Evolutionary conservation across 495 filamentous ascomycete genomes (phyloP).

Genomic region (Aspergillus wentii): DNA sequence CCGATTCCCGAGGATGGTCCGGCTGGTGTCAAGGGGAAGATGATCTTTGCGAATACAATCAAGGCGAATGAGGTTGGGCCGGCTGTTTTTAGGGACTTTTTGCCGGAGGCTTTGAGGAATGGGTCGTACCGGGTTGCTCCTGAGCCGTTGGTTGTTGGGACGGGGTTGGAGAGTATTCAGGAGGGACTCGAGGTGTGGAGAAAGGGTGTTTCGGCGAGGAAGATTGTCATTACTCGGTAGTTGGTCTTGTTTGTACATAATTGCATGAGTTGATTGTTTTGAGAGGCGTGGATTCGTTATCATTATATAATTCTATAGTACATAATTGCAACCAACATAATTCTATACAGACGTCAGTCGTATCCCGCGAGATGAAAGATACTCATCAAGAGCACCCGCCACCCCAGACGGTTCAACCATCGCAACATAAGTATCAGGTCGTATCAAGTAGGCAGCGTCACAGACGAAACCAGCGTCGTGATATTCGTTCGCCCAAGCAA

Average conservation of each 20-base stretch:
- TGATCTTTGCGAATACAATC: slow-evolving; percentile 9
- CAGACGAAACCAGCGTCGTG: slow-evolving; percentile 15
- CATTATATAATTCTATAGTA: too few relatives aligned
- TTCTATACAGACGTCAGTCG: too few relatives aligned
- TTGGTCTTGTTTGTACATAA: too few relatives aligned
- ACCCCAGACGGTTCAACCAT: slow-evolving; percentile 16
- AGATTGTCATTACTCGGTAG: slow-evolving; percentile 41
- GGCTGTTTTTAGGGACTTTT: slow-evolving; percentile 33
- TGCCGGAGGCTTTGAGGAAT: slow-evolving; percentile 29
- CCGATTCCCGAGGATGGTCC: too few relatives aligned
- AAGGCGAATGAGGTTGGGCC: slow-evolving; percentile 27
- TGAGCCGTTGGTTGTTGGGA: slow-evolving; percentile 27
- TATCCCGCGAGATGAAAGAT: too few relatives aligned
- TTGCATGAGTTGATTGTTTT: too few relatives aligned
- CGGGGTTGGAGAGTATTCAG: slow-evolving; percentile 39
- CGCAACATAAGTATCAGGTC: slow-evolving; percentile 34
- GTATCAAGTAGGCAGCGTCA: slow-evolving; percentile 26
- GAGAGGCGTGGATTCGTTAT: too few relatives aligned
- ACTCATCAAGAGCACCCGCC: slow-evolving; percentile 13
- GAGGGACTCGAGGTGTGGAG: slow-evolving; percentile 27
- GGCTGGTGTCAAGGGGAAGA: slow-evolving; percentile 11
- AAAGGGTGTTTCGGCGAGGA: slow-evolving; percentile 34
- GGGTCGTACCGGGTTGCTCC: slow-evolving; percentile 21
- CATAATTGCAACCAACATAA: too few relatives aligned
- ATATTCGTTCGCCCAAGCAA: slow-evolving; percentile 23